Percentiles rank a stretch among this genome's conserved stretches.
phyloP scores from a whole-genome alignment of 139 green algal genomes.

The Chlorella sp. region DNA sequence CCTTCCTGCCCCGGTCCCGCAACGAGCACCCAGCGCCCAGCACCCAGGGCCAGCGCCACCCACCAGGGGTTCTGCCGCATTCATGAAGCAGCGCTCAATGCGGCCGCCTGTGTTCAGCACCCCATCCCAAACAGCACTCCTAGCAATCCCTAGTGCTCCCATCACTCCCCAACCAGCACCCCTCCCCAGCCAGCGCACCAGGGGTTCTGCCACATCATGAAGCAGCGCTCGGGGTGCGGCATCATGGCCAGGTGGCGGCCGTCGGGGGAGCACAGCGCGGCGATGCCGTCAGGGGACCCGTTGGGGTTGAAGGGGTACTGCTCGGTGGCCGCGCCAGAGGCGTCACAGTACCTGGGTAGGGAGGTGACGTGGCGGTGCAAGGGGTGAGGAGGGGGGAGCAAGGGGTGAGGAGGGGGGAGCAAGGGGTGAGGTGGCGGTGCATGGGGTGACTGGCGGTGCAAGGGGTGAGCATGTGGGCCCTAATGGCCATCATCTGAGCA shows the following conservation, averaged over 20 bases:
- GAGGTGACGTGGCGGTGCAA: background rate
- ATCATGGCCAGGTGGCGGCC: conserved; percentile 99
- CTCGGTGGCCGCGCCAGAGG: conserved; percentile 72
- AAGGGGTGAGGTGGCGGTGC: no score
- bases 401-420: background rate
- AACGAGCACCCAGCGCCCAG: background rate
- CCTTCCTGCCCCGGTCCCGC: no score
- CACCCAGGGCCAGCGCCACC: no score
- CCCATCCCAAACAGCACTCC: no score
- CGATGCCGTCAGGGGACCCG: conserved; percentile 94
- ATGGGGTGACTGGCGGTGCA: no score
- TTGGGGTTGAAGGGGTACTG: conserved; percentile 98
- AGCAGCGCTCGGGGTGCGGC: conserved; percentile 98
- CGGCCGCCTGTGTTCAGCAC: no score
- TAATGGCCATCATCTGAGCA: no score
- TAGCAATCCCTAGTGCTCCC: no score
- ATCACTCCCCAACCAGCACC: no score
- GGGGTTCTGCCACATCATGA: conserved; percentile 95
- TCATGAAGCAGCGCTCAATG: no score
- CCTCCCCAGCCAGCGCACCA: conserved; percentile 38
- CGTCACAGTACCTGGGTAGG: conserved; percentile 78
- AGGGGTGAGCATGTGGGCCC: no score
- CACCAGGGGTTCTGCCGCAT: no score
- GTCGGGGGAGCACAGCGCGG: conserved; percentile 88
- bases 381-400: background rate